Conservation (phyloP, 306 rosid genomes). For the Heteromeles arbutifolia region DNA sequence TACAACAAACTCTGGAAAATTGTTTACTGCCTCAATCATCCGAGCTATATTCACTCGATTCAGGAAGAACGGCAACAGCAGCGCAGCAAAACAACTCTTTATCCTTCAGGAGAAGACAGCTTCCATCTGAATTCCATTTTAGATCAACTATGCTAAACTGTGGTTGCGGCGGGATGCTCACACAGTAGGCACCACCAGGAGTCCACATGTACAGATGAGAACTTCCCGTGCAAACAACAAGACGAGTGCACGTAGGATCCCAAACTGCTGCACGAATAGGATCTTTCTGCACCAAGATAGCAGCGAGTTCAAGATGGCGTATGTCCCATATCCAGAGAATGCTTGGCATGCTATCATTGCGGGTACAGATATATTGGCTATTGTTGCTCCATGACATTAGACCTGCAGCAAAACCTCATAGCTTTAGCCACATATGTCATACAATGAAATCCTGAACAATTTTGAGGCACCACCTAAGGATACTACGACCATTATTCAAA, state of each 20-base stretch:
- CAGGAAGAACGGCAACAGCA: constrained; percentile 56
- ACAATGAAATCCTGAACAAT: not conserved
- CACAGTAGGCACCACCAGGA: constrained; percentile 83
- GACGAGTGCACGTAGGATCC: constrained; percentile 85
- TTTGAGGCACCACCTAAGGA: not conserved
- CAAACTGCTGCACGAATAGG: constrained; percentile 82
- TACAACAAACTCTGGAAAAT: not conserved
- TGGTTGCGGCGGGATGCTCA: constrained; percentile 50
- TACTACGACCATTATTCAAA: not conserved
- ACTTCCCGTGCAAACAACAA: constrained; percentile 77
- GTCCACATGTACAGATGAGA: constrained; percentile 94
- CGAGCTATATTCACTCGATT: constrained; percentile 82
- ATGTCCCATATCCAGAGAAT: constrained; percentile 94
- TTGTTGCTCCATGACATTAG: constrained; percentile 85
- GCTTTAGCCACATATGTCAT: not conserved
- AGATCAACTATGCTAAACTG: constrained; percentile 62
- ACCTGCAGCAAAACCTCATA: constrained; percentile 32
- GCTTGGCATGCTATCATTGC: constrained; percentile 90
- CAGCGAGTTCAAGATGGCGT: constrained; percentile 71
- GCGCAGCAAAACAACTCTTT: constrained; percentile 91
- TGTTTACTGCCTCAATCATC: constrained; percentile 38
- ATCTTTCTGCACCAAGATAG: constrained; percentile 86
- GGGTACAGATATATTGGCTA: constrained; percentile 87
- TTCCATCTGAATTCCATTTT: constrained; percentile 93
- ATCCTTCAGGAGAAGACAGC: constrained; percentile 89